Evolutionary conservation across 768 basidiomycete species (phyloP).

Genomic region (Gelatoporia subvermispora): DNA sequence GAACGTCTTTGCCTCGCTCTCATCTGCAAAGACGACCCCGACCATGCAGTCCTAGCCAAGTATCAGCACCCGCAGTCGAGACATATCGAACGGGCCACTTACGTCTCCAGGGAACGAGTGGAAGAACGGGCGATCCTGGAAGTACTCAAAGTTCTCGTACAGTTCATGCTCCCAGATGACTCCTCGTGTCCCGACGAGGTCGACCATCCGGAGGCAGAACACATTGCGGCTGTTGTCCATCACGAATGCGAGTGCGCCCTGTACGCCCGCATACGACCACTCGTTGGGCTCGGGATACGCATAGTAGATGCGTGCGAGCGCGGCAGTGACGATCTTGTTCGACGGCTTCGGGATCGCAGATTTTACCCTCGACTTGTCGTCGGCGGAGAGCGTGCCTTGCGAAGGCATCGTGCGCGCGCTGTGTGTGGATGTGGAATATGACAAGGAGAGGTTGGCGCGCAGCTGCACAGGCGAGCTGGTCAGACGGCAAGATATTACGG

Average conservation of each 20-base stretch:
- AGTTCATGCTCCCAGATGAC: constrained; percentile 93
- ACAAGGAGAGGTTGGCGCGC: too few species aligned
- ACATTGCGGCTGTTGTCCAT: constrained; percentile 53
- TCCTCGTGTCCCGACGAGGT: constrained; percentile 77
- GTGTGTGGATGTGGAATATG: background rate
- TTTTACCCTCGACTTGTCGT: constrained; percentile 79
- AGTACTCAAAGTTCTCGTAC: constrained; percentile 75
- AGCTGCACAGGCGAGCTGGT: too few species aligned
- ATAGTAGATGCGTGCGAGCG: constrained; percentile 85
- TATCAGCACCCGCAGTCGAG: background rate
- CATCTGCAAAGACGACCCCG: constrained; percentile 85
- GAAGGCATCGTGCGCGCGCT: constrained; percentile 52
- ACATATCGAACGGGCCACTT: constrained; percentile 29
- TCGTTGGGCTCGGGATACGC: constrained; percentile 69
- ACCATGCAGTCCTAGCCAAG: constrained; percentile 75
- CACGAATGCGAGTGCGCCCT: constrained; percentile 78
- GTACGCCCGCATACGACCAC: constrained; percentile 86
- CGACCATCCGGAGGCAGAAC: constrained; percentile 73
- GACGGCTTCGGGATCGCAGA: constrained; percentile 45
- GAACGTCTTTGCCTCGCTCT: constrained; percentile 77
- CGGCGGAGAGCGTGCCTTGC: constrained; percentile 60
- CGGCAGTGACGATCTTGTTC: constrained; percentile 79
- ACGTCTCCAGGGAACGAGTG: constrained; percentile 93
- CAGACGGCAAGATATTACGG: too few species aligned
- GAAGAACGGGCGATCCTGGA: constrained; percentile 84